Conservation (phyloP, 2,329 filamentous ascomycete species). For the Aspergillus pseudoglaucus region DNA sequence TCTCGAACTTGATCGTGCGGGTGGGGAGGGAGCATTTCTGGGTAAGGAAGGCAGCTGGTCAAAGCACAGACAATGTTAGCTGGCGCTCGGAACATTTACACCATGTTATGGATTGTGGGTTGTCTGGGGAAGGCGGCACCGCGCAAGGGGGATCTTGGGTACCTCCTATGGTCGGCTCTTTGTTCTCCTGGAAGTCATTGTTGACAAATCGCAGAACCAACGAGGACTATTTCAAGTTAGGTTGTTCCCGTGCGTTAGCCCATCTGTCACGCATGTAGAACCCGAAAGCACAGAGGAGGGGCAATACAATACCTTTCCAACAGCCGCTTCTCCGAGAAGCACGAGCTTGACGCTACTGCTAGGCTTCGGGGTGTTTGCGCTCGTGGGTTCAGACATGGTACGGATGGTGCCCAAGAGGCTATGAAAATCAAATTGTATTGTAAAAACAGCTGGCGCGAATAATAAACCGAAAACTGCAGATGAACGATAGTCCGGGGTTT, state of each 20-base stretch:
- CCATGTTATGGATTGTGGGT: not conserved
- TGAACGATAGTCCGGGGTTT: no score
- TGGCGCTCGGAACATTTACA: not conserved
- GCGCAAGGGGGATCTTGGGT: conserved; percentile 18
- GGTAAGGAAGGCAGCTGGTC: conserved; percentile 84
- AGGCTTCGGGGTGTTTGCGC: conserved; percentile 69
- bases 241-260: conserved; percentile 12
- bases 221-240: conserved; percentile 61
- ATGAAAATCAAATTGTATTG: conserved; percentile 18
- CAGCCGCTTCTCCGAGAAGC: conserved; percentile 90
- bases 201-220: conserved; percentile 97
- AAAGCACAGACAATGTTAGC: conserved; percentile 4
- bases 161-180: conserved; percentile 98
- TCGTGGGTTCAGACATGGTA: conserved; percentile 65
- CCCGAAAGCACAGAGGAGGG: conserved; percentile 3
- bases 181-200: conserved; percentile 99
- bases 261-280: conserved; percentile 12
- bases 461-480: conserved; percentile 13
- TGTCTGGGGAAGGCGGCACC: not conserved
- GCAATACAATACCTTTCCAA: conserved; percentile 72
- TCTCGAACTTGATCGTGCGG: conserved; percentile 72
- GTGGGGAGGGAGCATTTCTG: conserved; percentile 97
- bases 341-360: conserved; percentile 99
- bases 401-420: not conserved
- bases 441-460: conserved; percentile 13